These are phyloP conservation scores for Xerocomellus dryophilus DNA, from an alignment of 768 basidiomycete genomes.

Conservation along the genomic window DNA sequence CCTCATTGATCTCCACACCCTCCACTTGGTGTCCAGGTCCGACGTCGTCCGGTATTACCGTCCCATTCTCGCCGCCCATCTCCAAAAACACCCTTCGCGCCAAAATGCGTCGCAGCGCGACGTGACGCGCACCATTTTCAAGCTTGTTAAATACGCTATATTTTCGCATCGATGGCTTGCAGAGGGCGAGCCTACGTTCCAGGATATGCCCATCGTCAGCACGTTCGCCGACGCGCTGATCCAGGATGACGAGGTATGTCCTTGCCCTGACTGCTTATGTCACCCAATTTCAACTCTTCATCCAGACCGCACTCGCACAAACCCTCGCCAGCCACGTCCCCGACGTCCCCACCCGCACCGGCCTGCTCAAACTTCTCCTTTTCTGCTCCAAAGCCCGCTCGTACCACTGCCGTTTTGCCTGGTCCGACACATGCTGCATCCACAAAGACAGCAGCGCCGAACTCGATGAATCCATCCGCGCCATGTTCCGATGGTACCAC, in stretches of 20 bases:
- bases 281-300: too few relatives aligned
- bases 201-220: slow-evolving; percentile 4
- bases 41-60: slow-evolving; percentile 3
- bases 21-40: slow-evolving; percentile 4
- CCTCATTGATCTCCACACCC: slow-evolving; percentile 9
- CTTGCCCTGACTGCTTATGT: not conserved
- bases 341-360: not conserved
- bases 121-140: not conserved
- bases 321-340: not conserved
- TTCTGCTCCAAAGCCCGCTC: slow-evolving; percentile 13
- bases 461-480: slow-evolving; percentile 23
- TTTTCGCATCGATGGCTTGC: slow-evolving; percentile 15
- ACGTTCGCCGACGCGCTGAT: not conserved
- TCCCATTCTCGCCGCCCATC: not conserved
- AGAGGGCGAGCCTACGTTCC: slow-evolving; percentile 11
- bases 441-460: slow-evolving; percentile 25
- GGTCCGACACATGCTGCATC: slow-evolving; percentile 26
- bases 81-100: slow-evolving; percentile 6
- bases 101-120: not conserved
- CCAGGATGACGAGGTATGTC: slow-evolving; percentile 3
- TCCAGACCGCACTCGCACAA: not conserved
- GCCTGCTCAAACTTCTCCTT: slow-evolving; percentile 6
- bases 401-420: slow-evolving; percentile 11
- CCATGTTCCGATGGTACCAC: slow-evolving; percentile 30
- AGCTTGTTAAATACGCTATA: slow-evolving; percentile 11